Evolutionary conservation across 306 rosid species (phyloP).

Genomic region (Lotus japonicus): DNA sequence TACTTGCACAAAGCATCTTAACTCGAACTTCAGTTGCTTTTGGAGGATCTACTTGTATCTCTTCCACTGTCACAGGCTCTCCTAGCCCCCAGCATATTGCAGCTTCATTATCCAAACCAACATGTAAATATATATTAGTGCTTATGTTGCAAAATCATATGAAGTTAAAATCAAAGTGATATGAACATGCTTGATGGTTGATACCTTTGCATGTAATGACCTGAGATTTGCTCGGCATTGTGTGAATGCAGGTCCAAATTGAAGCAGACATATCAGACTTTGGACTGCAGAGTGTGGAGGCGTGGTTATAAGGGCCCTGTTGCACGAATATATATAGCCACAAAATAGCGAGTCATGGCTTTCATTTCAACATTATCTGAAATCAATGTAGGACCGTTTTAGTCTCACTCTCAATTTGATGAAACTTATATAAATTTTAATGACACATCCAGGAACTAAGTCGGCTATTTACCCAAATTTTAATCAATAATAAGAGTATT

Average conservation of each 20-base stretch:
- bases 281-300: neutral
- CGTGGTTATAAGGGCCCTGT: neutral
- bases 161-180: neutral
- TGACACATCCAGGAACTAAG: too few species aligned
- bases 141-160: neutral
- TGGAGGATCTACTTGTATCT: conserved; percentile 54
- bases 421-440: too few species aligned
- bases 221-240: neutral
- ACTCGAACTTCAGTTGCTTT: conserved; percentile 39
- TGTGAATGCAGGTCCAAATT: neutral
- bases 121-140: too few species aligned
- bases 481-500: too few species aligned
- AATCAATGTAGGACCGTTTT: too few species aligned
- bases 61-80: conserved; percentile 35
- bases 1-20: conserved; percentile 52
- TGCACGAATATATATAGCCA: too few species aligned
- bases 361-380: too few species aligned
- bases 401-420: too few species aligned
- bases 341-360: too few species aligned
- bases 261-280: neutral
- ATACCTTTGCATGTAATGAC: conserved; percentile 32
- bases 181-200: neutral
- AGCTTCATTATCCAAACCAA: conserved; percentile 13
- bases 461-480: too few species aligned
- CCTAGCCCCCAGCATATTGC: conserved; percentile 52